These are phyloP conservation scores for Hyparrhenia diplandra DNA, from an alignment of 176 grass and related monocot genomes.

Conservation along the genomic window DNA sequence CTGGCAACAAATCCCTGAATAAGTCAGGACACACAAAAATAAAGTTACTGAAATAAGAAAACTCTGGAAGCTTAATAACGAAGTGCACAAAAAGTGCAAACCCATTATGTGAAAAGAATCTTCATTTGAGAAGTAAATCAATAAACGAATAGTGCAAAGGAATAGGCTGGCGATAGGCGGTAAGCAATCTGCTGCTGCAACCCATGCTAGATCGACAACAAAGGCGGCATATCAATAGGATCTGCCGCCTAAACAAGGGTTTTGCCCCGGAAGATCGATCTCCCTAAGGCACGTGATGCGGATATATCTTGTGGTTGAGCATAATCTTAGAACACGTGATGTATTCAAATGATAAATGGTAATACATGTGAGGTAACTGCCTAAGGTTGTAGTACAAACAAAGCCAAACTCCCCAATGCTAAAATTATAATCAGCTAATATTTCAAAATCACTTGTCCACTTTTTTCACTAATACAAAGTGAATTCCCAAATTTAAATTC, in stretches of 20 bases:
- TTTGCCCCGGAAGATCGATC: background rate
- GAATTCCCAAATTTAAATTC: background rate
- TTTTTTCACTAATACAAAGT: background rate
- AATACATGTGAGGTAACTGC: background rate
- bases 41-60: slow-evolving; percentile 5
- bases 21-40: background rate
- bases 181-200: background rate
- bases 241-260: background rate
- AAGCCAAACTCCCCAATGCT: background rate
- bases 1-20: background rate
- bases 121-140: background rate
- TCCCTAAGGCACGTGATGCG: background rate
- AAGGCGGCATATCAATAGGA: background rate
- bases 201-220: background rate
- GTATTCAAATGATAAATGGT: background rate
- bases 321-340: background rate
- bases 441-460: background rate
- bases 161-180: background rate
- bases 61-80: background rate
- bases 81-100: background rate
- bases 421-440: background rate
- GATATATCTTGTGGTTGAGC: background rate
- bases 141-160: background rate
- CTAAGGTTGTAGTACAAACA: background rate
- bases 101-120: slow-evolving; percentile 10